Evolutionary conservation across 2,329 filamentous ascomycete species (phyloP), one percentile per base, ranked within the genome.

Genomic region (Phialophora macrospora): DNA sequence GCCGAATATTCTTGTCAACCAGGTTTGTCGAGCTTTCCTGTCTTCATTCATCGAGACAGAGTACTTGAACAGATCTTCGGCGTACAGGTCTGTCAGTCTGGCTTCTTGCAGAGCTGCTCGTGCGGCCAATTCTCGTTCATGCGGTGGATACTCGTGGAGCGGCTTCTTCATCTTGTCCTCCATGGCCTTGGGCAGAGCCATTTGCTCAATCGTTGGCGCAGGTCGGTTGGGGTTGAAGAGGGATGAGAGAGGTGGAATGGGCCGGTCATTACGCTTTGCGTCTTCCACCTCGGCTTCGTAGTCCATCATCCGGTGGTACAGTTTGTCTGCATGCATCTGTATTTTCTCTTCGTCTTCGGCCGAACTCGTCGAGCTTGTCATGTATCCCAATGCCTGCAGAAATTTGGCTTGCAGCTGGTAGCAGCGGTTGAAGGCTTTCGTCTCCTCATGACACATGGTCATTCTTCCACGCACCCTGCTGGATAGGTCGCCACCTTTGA

Each of bases 281-380:
- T 87, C 84, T 69, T 90, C 87, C n/a, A 91, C 87, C 68, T 84
- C 85, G 22, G 82, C 83, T 78, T 99, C 94, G 75, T 96, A 92
- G 67, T 87, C 85, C 44, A 96, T 78, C 88, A 98, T 92, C 72
- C 90, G 87, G 74, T 94, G 90, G 78, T 93, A 99, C 48, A 99
- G 83, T 69, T 87, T 87, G 80, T 99, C 95, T 65, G 94, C 94
- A 77, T 97, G 93, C 89, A 98, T 92, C 79, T 98, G 95, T 68
- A 99, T 92, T 72, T 90, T 87, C 76, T 97, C 93, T 73, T 97
- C 91, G 59, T 91, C 84, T 32, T 88, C 84, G 52, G 90, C 85
- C 68, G 86, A 81, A 28, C 86, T 87, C 7, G 87, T 86, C 38
- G 96, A 85, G 49, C 59, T 68, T n/a, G 63, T 65, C 67, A 69